Evolutionary conservation across 1,284 basidiomycete genomes (phyloP), one percentile per base, ranked within the genome.

Genomic region (Apiotrichum gamsii): DNA sequence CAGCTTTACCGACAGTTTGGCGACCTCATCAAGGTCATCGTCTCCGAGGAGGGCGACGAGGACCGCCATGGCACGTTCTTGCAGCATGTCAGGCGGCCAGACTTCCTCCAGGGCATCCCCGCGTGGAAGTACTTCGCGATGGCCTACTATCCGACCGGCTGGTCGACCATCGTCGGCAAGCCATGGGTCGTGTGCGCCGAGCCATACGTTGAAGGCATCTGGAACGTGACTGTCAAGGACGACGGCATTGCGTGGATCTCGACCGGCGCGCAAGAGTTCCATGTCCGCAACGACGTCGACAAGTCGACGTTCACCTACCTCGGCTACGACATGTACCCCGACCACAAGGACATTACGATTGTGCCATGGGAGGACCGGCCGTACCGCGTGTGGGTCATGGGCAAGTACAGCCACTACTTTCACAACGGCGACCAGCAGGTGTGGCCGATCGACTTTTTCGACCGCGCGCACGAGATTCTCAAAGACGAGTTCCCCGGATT

Each of bases 121-220:
- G 59, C 59, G 0, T 61, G 59, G 59, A 59, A 61, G 59, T 52
- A 49, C 47, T 61, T 61, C 47, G 20, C 43, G 6, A 48, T 50
- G 36, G 48, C 47, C 30, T 61, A 61, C 47, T 58, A 45, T 34
- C 59, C 59, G 1, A 54, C 41, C 18, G 33, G 39, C 13, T 46
- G 49, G 9, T 31, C 38, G 3, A 50, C 42, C 14, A 37, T 51
- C 10, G 57, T 61, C n/a, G 59, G 56, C 15, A 46, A 50, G 20
- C 21, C 35, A 10, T 61, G 59, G 59, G 33, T 43, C 24, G 30
- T 54, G 1, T 20, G 20, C 8, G 48, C 48, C 16, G 52, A 54
- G 29, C 52, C 49, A 9, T 6, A 11, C 10, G 8, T 37, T 15
- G 6, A 24, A 11, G 15, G 6, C 29, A 14, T 21, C 13, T 28